Base-by-base conservation (phyloP, 2,329 filamentous ascomycete species). In the Xylariaceae sp. region DNA sequence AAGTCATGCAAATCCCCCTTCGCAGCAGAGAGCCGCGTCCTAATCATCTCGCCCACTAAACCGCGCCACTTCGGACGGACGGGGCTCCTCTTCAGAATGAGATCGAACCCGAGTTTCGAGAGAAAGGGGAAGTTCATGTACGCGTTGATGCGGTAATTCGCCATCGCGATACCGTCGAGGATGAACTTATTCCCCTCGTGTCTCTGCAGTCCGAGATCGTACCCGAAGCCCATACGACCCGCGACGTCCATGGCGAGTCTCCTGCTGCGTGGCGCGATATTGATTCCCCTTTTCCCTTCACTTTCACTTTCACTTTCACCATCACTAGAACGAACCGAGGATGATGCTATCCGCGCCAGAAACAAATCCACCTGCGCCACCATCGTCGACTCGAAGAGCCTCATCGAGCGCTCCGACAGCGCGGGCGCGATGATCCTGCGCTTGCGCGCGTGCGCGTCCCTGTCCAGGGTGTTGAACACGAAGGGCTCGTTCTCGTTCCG, bases 361-460 rank as follows among this genome's bases (percentile, higher is more conserved):
- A 26, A 34, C 23, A 34, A 24, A 26, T 34, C 32, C 16, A 34
- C 14, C 14, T 36, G 34, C 34, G 28, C 24, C 17, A 29, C 23
- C 34, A 36, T 36, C 15, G 34, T 28, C 14, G 34, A 17, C 24
- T 36, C 34, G 18, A 29, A 36, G 34, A 36, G 34, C 9, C 34
- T 14, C 34, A 36, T 36, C 4, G 34, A 14, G 27, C 34, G 27
- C 9, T 36, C 23, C 18, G 34, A 36, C 9, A 36, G 28, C 16
- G 34, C 23, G n/a, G 28, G 34, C 9, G 23, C 29, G n/a, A 36
- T 36, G 15, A 36, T 14, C 28, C 29, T 36, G 4, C 32, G 32
- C 32, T 26, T 23, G 11, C 29, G 23, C 15, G 23, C 23, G 14
- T 36, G 34, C 17, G 34, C 34, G 9, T 21, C 34, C 11, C 23